A percentile compares a stretch with the other conserved stretches of the same genome.
Conservation (phyloP, 805 yeast species). For the Saturnispora galanensis region DNA sequence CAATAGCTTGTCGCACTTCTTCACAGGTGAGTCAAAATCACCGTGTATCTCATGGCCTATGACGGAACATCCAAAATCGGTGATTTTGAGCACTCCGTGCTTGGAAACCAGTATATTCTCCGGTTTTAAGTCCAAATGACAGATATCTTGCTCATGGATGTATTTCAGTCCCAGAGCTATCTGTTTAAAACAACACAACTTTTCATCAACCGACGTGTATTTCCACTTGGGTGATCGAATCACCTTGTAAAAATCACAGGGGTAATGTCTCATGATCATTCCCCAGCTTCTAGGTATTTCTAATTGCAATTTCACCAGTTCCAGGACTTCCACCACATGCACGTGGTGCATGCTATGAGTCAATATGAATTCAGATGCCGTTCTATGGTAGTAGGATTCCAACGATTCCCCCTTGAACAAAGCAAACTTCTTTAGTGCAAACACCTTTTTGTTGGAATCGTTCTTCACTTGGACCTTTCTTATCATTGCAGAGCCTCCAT, state of each 20-base stretch:
- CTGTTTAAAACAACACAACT: conserved; percentile 62
- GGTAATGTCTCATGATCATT: conserved; percentile 53
- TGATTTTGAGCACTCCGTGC: conserved; percentile 54
- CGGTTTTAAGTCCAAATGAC: conserved; percentile 67
- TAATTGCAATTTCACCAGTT: conserved; percentile 47
- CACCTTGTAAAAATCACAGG: conserved; percentile 50
- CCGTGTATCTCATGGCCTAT: conserved; percentile 47
- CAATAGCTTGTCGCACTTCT: conserved; percentile 35
- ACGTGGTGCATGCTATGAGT: conserved; percentile 44
- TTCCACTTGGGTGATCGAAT: conserved; percentile 55
- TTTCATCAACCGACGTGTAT: conserved; percentile 36
- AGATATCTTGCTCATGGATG: conserved; percentile 57
- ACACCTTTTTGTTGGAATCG: conserved; percentile 30
- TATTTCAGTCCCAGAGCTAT: conserved; percentile 50
- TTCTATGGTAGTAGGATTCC: conserved; percentile 54
- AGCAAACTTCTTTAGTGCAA: conserved; percentile 58
- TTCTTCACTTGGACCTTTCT: conserved; percentile 32
- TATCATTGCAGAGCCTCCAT: conserved; percentile 66
- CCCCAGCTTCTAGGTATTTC: conserved; percentile 69
- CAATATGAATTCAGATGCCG: conserved; percentile 53
- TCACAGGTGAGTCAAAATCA: conserved; percentile 35
- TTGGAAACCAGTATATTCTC: conserved; percentile 56
- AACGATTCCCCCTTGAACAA: conserved; percentile 36
- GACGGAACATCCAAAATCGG: conserved; percentile 71
- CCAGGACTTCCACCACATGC: conserved; percentile 50